phyloP scores from a whole-genome alignment of 2,329 filamentous ascomycete genomes.

The Aspergillus novofumigatus region DNA sequence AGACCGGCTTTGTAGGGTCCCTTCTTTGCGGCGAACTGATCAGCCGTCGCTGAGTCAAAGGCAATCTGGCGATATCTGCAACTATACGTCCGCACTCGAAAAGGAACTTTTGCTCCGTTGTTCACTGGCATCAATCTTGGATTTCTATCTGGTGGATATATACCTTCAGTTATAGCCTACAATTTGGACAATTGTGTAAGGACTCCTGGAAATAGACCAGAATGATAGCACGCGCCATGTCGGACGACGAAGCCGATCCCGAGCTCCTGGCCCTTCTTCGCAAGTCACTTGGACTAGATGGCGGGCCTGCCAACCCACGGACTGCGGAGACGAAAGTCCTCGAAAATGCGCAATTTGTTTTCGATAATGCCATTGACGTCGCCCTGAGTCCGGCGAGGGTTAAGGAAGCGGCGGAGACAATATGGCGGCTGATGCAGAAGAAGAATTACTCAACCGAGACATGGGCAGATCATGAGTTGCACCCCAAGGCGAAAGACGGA shows the following conservation, averaged over 20 bases:
- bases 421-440: conserved; percentile 77
- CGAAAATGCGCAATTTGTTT: conserved; percentile 77
- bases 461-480: conserved; percentile 85
- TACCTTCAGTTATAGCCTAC: conserved; percentile 12
- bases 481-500: conserved; percentile 78
- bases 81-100: neutral
- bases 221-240: conserved; percentile 54
- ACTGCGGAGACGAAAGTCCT: conserved; percentile 77
- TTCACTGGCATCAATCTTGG: neutral
- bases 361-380: conserved; percentile 89
- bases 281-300: conserved; percentile 67
- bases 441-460: conserved; percentile 77
- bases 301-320: conserved; percentile 49
- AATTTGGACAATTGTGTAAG: conserved; percentile 8
- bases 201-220: conserved; percentile 4
- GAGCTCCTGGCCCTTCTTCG: conserved; percentile 84
- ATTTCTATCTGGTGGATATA: neutral
- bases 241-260: conserved; percentile 84
- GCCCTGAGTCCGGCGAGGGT: conserved; percentile 78
- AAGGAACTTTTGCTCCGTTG: neutral
- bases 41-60: neutral
- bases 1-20: neutral
- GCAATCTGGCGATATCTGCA: neutral
- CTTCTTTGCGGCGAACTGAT: neutral
- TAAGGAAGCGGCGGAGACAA: conserved; percentile 73